Evolutionary conservation across 164 flowering plant species (phyloP), one percentile per base, ranked within the genome.

Genomic region (Vitis rotundifolia): DNA sequence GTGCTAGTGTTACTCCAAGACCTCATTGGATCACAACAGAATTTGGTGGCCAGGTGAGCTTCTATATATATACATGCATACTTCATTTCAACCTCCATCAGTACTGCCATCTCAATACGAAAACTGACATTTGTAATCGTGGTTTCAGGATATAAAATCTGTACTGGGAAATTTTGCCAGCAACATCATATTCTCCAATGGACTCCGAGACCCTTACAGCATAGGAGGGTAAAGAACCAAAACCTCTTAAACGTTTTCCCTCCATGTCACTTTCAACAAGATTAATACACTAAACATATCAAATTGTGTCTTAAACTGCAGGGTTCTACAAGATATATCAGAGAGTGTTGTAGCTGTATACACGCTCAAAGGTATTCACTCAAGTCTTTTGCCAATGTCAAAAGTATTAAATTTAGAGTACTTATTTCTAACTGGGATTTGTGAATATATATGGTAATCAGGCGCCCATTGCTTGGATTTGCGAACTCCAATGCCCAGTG

Each of bases 171-270:
- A 76, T 26, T 89, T 87, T 73, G 97, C 71, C 0, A 91, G 92
- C 87, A 91, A 91, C 77, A 88, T 91, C 59, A 88, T 91, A 31
- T 89, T 89, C 76, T 91, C 97, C 65, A 89, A 91, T 62, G 93
- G 97, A 52, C 82, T 88, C 9, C 68, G 77, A 77, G 97, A 91
- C 76, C 91, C 94, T 15, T 88, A 83, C 51, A 91, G 94, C 50
- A 77, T 73, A 54, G 93, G 85, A 73, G 97, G 96, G 96, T 91
- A 91, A 18, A 47, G 1, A 61, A 56, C 1, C 1, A 5, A 37
- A 37, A 3, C 44, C 44, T 37, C 44, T 37, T 16, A 28, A 3
- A 3, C 44, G 6, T 37, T 37, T 37, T 37, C 44, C 7, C 44
- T 2, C 26, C 26, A 22, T 22, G 26, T 22, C 26, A 22, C 26